These are phyloP conservation scores for Ilyonectria sp. DNA, from an alignment of 2,329 filamentous ascomycete genomes.

Conservation along the genomic window DNA sequence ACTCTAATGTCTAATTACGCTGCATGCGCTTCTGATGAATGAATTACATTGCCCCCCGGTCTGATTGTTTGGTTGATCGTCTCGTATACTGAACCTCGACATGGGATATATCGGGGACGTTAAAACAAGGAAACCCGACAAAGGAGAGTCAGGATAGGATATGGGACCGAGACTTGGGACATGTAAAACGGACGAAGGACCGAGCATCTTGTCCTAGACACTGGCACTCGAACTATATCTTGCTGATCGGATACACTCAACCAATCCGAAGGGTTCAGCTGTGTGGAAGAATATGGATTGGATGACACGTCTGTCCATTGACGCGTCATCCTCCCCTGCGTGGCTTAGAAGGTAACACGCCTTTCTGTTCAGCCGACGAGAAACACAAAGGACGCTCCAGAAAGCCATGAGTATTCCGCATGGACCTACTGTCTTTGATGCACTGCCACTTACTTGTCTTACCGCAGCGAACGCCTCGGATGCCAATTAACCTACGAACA, in stretches of 20 bases:
- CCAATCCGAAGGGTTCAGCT: not conserved
- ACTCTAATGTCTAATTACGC: constrained; percentile 29
- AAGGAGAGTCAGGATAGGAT: not conserved
- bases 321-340: not conserved
- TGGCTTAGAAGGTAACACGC: not conserved
- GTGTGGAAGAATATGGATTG: not conserved
- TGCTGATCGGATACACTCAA: not conserved
- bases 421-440: not conserved
- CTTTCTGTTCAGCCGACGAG: not conserved
- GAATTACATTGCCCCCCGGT: not conserved
- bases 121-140: not conserved
- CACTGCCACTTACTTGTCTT: too few relatives aligned
- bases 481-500: not conserved
- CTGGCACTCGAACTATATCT: not conserved
- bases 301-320: not conserved
- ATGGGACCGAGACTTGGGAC: not conserved
- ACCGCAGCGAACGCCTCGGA: not conserved
- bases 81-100: too few relatives aligned
- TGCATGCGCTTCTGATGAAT: not conserved
- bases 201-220: not conserved
- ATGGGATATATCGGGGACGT: too few relatives aligned
- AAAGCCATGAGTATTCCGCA: not conserved
- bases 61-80: not conserved
- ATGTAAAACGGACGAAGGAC: not conserved
- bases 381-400: not conserved